Evolutionary conservation across 139 green algal genomes (phyloP), one percentile per base, ranked within the genome.

Genomic region (Asterochloris erici): DNA sequence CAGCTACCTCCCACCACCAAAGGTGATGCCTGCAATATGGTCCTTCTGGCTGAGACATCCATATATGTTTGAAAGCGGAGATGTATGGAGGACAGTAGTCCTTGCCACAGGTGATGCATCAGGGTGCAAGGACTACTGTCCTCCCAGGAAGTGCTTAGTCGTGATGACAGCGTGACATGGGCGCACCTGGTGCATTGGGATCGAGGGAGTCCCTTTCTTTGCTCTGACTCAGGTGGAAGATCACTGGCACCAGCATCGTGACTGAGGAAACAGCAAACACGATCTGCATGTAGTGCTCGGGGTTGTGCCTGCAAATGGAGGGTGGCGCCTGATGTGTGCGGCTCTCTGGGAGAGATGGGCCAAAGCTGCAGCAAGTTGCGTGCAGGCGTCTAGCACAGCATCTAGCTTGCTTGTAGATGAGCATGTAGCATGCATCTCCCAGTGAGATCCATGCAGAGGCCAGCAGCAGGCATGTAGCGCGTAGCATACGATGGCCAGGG

Each of bases 211-310:
- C 76, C 23, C 54, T 66, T 64, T 84, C 79, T 27, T 23, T 27
- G 16, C 21, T 70, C 60, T 62, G 76, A 10, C 68, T 61, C 60
- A 70, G 73, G 77, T 92, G 85, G 77, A 89, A 88, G 15, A 89
- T 17, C 10, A 93, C 88, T 0, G 91, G 91, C 15, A 95, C 91
- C 24, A 84, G 82, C 47, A 98, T 90, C 14, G 90, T 82, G 14
- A 80, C 27, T 0, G 94, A 91, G 0, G 85, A 86, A 15, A 93
- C 29, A 0, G 77, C 81, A 84, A 97, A 98, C 76, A 98, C 94
- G 11, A 60, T 47, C 78, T 95, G 91, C 95, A 98, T 98, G 89
- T 97, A 98, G 0, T 81, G 79, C 85, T 97, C 91, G 15, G 89
- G 70, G 54, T 86, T 87, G 79, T 86, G 83, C 82, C 84, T 88